Conservation (phyloP, 441 rosid genomes). For the Viola pubescens region DNA sequence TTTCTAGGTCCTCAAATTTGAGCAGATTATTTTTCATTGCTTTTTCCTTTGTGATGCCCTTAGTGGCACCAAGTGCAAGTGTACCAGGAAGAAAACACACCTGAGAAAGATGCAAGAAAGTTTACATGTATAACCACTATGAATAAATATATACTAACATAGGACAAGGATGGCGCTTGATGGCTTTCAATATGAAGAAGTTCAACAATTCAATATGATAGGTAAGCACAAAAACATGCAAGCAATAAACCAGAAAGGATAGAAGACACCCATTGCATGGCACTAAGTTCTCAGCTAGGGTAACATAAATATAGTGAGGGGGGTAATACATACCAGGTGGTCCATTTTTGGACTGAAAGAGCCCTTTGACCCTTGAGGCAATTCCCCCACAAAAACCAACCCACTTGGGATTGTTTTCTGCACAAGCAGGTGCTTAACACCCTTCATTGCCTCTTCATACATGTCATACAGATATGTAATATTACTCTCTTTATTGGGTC, state of each 20-base stretch:
- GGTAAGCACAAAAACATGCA: background rate
- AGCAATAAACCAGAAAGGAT: background rate
- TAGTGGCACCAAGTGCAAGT: slow-evolving; percentile 95
- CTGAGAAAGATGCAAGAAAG: slow-evolving; percentile 30
- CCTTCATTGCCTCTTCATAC: slow-evolving; percentile 94
- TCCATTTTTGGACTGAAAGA: slow-evolving; percentile 94
- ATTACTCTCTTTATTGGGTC: slow-evolving; percentile 36
- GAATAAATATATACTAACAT: background rate
- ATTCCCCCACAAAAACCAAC: slow-evolving; percentile 87
- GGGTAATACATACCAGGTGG: slow-evolving; percentile 70
- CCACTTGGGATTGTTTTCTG: slow-evolving; percentile 76
- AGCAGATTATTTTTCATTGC: slow-evolving; percentile 74
- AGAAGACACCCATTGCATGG: background rate
- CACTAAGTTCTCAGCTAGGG: slow-evolving; percentile 5
- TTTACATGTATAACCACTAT: slow-evolving; percentile 8
- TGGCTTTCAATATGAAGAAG: background rate
- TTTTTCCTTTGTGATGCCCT: slow-evolving; percentile 70
- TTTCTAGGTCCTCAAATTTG: slow-evolving; percentile 79
- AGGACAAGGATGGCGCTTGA: background rate
- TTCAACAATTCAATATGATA: too few relatives aligned
- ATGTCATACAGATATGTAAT: slow-evolving; percentile 66
- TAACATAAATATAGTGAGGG: slow-evolving; percentile 10
- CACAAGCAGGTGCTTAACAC: slow-evolving; percentile 78
- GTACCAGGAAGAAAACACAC: slow-evolving; percentile 93
- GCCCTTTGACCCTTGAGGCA: slow-evolving; percentile 73